Conservation (phyloP, 345 rosid genomes). For the Noccaea bulbosa region DNA sequence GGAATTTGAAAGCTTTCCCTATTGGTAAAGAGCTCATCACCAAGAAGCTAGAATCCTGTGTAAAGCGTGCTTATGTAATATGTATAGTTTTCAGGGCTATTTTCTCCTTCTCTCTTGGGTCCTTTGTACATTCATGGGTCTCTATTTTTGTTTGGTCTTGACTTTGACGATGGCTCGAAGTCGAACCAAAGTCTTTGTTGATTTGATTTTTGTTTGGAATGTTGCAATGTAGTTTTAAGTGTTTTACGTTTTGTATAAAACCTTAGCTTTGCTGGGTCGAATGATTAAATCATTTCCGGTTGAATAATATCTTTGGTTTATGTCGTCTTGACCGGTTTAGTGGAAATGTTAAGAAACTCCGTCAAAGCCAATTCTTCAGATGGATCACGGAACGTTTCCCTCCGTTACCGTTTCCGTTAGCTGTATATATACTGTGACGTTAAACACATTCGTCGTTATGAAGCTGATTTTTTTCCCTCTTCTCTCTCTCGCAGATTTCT, state of each 20-base stretch:
- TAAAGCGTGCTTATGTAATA: constrained; percentile 30
- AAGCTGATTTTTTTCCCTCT: constrained; percentile 31
- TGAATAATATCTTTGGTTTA: not conserved
- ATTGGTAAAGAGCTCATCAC: constrained; percentile 22
- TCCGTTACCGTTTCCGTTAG: constrained; percentile 27
- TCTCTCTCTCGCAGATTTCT: constrained; percentile 8
- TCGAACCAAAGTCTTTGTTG: constrained; percentile 35
- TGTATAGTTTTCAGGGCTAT: constrained; percentile 31
- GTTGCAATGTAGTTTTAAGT: constrained; percentile 18
- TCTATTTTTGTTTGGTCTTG: constrained; percentile 32
- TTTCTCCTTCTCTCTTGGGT: not conserved
- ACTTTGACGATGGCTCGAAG: constrained; percentile 29
- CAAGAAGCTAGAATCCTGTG: constrained; percentile 35
- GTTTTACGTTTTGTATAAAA: not conserved
- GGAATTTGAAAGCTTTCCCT: constrained; percentile 51
- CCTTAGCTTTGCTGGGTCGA: not conserved
- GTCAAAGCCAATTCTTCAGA: not conserved
- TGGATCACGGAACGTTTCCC: not conserved
- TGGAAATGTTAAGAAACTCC: constrained; percentile 19
- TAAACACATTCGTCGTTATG: constrained; percentile 7
- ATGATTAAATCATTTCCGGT: not conserved
- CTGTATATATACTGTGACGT: constrained; percentile 17
- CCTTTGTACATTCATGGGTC: constrained; percentile 38
- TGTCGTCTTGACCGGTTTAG: constrained; percentile 20
- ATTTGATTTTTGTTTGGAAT: constrained; percentile 32